A percentile compares a stretch with the other conserved stretches of the same genome.
Evolutionary conservation across 139 green algal genomes (phyloP).

Genomic region (Chlorella ohadii): DNA sequence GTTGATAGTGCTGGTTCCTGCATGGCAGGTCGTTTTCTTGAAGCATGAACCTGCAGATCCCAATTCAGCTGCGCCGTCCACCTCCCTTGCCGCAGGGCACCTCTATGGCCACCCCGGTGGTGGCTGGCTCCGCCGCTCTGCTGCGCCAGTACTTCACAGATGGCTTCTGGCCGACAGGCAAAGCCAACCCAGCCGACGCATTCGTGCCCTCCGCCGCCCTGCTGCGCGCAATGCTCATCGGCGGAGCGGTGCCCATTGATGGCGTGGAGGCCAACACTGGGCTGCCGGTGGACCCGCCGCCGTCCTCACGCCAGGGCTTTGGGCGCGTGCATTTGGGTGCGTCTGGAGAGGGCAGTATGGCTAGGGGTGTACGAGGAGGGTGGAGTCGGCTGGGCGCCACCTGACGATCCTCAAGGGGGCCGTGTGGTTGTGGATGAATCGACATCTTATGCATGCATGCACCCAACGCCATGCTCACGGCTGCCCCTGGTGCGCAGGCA

Average conservation of each 20-base stretch:
- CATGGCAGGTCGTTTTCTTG: too few relatives aligned
- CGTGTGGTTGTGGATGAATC: too few relatives aligned
- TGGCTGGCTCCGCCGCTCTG: slow-evolving; percentile 61
- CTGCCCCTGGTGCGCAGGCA: not conserved
- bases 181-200: slow-evolving; percentile 39
- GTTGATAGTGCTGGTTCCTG: too few relatives aligned
- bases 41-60: too few relatives aligned
- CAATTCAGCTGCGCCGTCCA: too few relatives aligned
- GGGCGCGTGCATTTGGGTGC: slow-evolving; percentile 72
- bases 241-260: slow-evolving; percentile 16
- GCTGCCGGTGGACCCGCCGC: slow-evolving; percentile 71
- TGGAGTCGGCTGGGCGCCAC: too few relatives aligned
- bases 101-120: slow-evolving; percentile 88
- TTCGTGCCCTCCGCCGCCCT: slow-evolving; percentile 77
- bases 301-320: slow-evolving; percentile 76
- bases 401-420: too few relatives aligned
- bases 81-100: slow-evolving; percentile 70
- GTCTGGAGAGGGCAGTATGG: too few relatives aligned
- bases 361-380: too few relatives aligned
- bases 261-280: slow-evolving; percentile 49
- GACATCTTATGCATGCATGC: too few relatives aligned
- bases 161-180: slow-evolving; percentile 47
- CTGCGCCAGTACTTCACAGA: slow-evolving; percentile 85
- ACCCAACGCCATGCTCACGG: too few relatives aligned
- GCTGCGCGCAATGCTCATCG: slow-evolving; percentile 85